A percentile compares a stretch with the other conserved stretches of the same genome.
Conservation (phyloP, 768 basidiomycete genomes). For the Termitomyces sp. region DNA sequence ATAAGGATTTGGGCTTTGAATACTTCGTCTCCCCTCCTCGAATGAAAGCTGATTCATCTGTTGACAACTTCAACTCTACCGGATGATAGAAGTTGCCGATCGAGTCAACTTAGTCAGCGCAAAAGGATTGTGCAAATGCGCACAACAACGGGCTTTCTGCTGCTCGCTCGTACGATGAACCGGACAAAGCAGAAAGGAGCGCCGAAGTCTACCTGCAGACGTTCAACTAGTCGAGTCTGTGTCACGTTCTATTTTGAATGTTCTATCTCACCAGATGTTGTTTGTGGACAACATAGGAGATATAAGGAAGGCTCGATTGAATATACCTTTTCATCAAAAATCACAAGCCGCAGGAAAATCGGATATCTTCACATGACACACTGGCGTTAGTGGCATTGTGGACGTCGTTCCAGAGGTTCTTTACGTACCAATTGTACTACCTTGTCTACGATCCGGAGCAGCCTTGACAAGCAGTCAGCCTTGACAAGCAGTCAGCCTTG, state of each 20-base stretch:
- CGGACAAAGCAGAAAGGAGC: too few relatives aligned
- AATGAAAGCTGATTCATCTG: neutral
- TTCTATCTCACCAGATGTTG: neutral
- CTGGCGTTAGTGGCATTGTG: too few relatives aligned
- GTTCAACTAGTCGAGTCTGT: neutral
- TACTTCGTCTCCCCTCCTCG: neutral
- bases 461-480: too few relatives aligned
- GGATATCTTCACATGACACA: too few relatives aligned
- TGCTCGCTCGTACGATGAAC: neutral
- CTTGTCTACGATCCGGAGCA: too few relatives aligned
- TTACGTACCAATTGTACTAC: too few relatives aligned
- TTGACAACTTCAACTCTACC: neutral
- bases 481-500: too few relatives aligned
- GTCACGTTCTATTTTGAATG: neutral
- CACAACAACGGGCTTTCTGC: neutral
- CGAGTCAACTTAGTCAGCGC: too few relatives aligned
- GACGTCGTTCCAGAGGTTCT: neutral
- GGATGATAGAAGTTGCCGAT: too few relatives aligned
- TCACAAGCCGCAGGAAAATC: neutral
- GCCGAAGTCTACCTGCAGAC: neutral
- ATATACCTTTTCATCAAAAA: neutral
- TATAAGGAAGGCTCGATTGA: neutral
- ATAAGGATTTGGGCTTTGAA: neutral
- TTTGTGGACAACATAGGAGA: too few relatives aligned
- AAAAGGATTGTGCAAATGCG: neutral